Evolutionary conservation across 192 early-diverging fungal genomes (phyloP).

Genomic region (Pilaira anomala): DNA sequence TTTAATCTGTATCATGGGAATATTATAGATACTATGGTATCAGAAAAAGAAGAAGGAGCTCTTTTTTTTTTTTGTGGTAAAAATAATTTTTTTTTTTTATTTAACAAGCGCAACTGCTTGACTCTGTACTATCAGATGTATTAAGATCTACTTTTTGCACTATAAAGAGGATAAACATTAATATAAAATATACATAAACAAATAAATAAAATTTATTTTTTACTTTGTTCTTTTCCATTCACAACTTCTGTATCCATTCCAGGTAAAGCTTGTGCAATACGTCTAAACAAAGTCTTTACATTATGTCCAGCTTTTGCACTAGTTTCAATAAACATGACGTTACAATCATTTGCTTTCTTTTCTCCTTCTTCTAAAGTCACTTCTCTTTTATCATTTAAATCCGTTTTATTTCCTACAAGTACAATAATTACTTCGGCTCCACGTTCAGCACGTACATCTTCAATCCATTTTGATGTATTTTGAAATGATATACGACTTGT

Average conservation of each 20-base stretch:
- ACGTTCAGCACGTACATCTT: conserved; percentile 97
- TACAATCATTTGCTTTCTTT: conserved; percentile 93
- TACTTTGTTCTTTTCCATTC: conserved; percentile 26
- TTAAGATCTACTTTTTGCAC: conserved; percentile 37
- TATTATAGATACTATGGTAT: too few relatives aligned
- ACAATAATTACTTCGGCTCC: conserved; percentile 98
- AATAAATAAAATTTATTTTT: background rate
- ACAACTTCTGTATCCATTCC: conserved; percentile 75
- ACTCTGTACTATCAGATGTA: conserved; percentile 23
- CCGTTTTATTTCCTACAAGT: conserved; percentile 98
- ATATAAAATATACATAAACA: background rate
- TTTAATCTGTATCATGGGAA: background rate
- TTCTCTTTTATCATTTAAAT: conserved; percentile 91
- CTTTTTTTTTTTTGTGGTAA: too few relatives aligned
- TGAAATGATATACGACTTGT: conserved; percentile 94
- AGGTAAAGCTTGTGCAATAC: conserved; percentile 89
- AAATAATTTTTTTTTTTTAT: background rate
- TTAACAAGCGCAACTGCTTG: conserved; percentile 33
- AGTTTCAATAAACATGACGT: conserved; percentile 99
- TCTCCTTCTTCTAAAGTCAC: conserved; percentile 97
- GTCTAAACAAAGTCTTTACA: conserved; percentile 93
- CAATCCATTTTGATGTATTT: conserved; percentile 98
- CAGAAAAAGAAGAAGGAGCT: too few relatives aligned
- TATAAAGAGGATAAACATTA: background rate
- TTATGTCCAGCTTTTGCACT: conserved; percentile 98